Evolutionary conservation across 2,329 filamentous ascomycete genomes (phyloP), one percentile per base, ranked within the genome.

Genomic region (Pseudomassariella vexata): DNA sequence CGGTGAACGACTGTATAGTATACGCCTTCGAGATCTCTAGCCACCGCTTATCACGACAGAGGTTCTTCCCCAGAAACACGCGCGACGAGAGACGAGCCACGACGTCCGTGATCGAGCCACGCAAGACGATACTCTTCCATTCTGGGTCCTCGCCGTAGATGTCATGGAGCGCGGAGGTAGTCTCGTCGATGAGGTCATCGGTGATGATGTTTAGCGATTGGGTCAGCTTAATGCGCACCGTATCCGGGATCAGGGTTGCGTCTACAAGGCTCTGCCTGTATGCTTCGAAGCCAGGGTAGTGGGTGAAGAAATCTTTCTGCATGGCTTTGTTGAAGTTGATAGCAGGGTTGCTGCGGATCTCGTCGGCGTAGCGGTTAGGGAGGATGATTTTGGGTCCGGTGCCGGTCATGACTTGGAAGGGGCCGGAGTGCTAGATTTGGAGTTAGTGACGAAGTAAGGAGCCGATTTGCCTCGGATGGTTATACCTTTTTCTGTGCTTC

Each of bases 21-120:
- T 66, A 68, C 17, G 55, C 48, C 48, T 64, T 52, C 25, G 61
- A 47, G 32, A 68, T 59, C 1, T 60, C 47, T 12, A 71, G 55
- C 68, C 68, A 74, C 21, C 57, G 49, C 19, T 60, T 45, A 40
- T 72, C 57, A 5, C 63, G 63, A 46, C 64, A 68, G 9, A 70
- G 43, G 5, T 55, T 49, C 4, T 49, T 41, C 4, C 69, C 68
- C 3, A 72, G 47, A 37, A 73, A 72, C 3, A 71, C 59, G 5
- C 66, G 56, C 2, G 69, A 65, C 0, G 69, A 70, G 9, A 73
- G 41, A 7, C 67, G 64, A 10, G 67, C 64, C 8, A 76, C 57
- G 7, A 69, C 41, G 11, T 58, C 49, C 2, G 67, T 58, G 15
- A 67, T 35, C 19, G 57, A 47, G 1, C 53, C 43, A 9, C 55